A percentile compares a stretch with the other conserved stretches of the same genome.
These are phyloP conservation scores for Nothophytophthora sp. DNA, from an alignment of 352 stramenopile genomes.

Conservation along the genomic window DNA sequence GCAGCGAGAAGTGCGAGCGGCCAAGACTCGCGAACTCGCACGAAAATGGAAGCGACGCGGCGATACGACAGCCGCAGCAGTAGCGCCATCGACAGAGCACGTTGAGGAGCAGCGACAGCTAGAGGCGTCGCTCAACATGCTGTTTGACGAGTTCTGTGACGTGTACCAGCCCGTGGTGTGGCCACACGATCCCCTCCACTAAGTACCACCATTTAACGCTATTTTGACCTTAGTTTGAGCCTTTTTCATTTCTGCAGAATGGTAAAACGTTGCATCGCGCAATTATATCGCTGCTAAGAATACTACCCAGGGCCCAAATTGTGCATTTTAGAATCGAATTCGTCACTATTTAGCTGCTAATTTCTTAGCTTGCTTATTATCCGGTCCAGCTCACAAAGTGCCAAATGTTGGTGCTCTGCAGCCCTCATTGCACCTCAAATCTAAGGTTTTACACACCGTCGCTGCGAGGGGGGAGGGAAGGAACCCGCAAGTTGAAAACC, in stretches of 20 bases:
- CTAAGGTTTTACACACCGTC: constrained; percentile 13
- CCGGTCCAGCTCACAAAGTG: too few relatives aligned
- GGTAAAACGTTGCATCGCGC: too few relatives aligned
- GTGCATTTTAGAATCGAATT: too few relatives aligned
- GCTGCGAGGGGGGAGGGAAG: too few relatives aligned
- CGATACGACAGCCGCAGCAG: background rate
- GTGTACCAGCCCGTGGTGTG: constrained; percentile 56
- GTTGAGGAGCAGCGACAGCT: constrained; percentile 23
- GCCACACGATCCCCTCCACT: constrained; percentile 38
- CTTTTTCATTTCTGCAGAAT: too few relatives aligned
- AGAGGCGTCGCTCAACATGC: constrained; percentile 51
- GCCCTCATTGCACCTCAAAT: constrained; percentile 6
- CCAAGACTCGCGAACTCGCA: constrained; percentile 35
- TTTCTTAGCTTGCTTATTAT: too few relatives aligned
- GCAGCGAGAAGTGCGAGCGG: constrained; percentile 39
- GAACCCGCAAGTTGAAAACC: background rate
- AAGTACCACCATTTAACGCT: too few relatives aligned
- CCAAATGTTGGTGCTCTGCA: too few relatives aligned
- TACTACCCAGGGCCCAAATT: too few relatives aligned
- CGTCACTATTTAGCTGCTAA: too few relatives aligned
- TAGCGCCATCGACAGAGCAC: background rate
- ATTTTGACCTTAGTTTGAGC: too few relatives aligned
- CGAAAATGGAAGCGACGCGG: constrained; percentile 29
- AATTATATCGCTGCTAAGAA: too few relatives aligned
- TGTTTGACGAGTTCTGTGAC: constrained; percentile 74